Conservation (phyloP, 2,329 filamentous ascomycete genomes). For the Chaetomium olivaceum region DNA sequence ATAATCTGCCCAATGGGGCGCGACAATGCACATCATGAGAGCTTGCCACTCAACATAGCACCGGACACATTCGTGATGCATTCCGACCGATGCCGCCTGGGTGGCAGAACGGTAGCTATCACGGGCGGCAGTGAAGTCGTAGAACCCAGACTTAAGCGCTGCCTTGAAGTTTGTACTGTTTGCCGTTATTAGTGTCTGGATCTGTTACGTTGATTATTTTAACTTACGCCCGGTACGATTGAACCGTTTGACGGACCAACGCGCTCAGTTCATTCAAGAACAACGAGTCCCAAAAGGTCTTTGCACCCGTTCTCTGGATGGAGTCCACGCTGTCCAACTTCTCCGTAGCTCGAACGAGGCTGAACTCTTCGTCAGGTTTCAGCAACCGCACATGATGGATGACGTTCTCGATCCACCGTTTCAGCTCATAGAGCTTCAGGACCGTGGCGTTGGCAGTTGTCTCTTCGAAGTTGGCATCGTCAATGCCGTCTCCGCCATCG, state of each 20-base stretch:
- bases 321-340: neutral
- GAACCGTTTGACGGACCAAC: neutral
- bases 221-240: neutral
- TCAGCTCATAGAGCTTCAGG: conserved; percentile 65
- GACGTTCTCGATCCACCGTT: neutral
- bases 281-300: neutral
- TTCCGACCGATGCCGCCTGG: conserved; percentile 37
- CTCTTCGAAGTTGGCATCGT: conserved; percentile 73
- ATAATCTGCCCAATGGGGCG: neutral
- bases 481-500: conserved; percentile 68
- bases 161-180: neutral
- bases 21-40: neutral
- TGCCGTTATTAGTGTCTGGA: neutral
- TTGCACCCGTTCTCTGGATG: neutral
- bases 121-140: conserved; percentile 64
- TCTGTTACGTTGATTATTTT: neutral
- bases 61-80: neutral
- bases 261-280: neutral
- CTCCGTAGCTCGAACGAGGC: neutral
- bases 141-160: neutral
- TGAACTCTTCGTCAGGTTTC: neutral
- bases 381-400: neutral
- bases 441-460: conserved; percentile 68
- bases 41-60: neutral
- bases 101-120: conserved; percentile 62